A percentile compares a stretch with the other conserved stretches of the same genome.
Evolutionary conservation across 768 basidiomycete species (phyloP).

Genomic region (Boletus vinaceobasis): DNA sequence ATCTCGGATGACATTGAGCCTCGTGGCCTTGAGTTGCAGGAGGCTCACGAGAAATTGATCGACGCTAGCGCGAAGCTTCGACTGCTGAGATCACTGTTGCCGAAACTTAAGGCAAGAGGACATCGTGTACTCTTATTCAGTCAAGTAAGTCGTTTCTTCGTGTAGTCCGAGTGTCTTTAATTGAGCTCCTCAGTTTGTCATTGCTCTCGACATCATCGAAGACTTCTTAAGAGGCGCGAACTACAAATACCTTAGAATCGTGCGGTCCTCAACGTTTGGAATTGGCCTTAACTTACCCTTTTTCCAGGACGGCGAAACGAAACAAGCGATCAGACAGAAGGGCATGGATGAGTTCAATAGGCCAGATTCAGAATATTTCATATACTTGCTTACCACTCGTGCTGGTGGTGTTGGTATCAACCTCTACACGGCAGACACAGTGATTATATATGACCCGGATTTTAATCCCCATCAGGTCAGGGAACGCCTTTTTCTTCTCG

Average conservation of each 20-base stretch:
- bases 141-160: conserved; percentile 53
- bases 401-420: conserved; percentile 96
- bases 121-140: conserved; percentile 92
- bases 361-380: conserved; percentile 80
- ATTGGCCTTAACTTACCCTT: conserved; percentile 5
- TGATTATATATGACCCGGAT: conserved; percentile 92
- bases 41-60: conserved; percentile 76
- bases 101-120: conserved; percentile 78
- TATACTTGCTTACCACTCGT: conserved; percentile 88
- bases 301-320: conserved; percentile 82
- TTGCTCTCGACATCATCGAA: conserved; percentile 83
- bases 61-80: conserved; percentile 84
- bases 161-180: not conserved
- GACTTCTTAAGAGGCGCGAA: conserved; percentile 85
- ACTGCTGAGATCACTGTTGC: conserved; percentile 71
- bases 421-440: conserved; percentile 88
- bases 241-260: conserved; percentile 74
- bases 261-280: conserved; percentile 31
- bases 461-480: conserved; percentile 95
- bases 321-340: conserved; percentile 82
- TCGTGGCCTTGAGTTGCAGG: conserved; percentile 47
- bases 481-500: conserved; percentile 1
- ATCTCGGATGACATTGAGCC: conserved; percentile 80
- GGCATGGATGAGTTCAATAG: conserved; percentile 95
- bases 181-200: conserved; percentile 62